Conservation (phyloP, 805 yeast species). For the Zygosaccharomyces siamensis region DNA sequence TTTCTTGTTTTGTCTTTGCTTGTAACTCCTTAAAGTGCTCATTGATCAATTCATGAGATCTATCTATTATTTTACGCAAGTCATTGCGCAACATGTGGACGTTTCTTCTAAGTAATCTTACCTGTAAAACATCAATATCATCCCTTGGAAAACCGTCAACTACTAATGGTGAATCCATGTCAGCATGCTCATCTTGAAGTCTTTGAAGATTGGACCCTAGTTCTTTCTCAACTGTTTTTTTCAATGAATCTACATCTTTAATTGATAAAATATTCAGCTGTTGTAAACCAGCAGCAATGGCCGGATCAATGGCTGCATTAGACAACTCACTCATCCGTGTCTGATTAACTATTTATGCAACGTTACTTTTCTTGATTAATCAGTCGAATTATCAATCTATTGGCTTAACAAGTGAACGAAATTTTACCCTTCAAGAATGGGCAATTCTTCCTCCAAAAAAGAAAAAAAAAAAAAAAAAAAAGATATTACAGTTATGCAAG, state of each 20-base stretch:
- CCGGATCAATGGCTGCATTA: not conserved
- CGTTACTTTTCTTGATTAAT: no score
- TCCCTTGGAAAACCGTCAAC: conserved; percentile 84
- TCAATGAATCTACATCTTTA: conserved; percentile 30
- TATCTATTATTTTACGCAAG: conserved; percentile 43
- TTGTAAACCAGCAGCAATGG: not conserved
- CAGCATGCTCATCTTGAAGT: conserved; percentile 45
- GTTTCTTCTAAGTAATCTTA: conserved; percentile 57
- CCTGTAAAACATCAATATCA: conserved; percentile 74
- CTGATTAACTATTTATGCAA: not conserved
- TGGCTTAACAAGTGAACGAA: not conserved
- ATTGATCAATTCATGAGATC: conserved; percentile 44
- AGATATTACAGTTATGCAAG: not conserved
- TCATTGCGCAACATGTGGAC: conserved; percentile 72
- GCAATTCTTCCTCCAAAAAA: not conserved
- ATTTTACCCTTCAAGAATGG: not conserved
- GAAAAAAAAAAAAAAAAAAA: not conserved
- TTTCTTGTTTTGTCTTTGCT: conserved; percentile 5
- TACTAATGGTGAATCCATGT: conserved; percentile 61
- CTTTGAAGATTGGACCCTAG: conserved; percentile 40
- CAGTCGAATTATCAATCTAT: no score
- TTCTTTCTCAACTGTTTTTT: conserved; percentile 40
- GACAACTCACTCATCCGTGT: conserved; percentile 1
- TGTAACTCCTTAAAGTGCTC: conserved; percentile 36
- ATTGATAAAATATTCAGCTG: conserved; percentile 14